Base-by-base conservation (phyloP, 176 grass and related monocot genomes). In the Aegilops umbellulata region DNA sequence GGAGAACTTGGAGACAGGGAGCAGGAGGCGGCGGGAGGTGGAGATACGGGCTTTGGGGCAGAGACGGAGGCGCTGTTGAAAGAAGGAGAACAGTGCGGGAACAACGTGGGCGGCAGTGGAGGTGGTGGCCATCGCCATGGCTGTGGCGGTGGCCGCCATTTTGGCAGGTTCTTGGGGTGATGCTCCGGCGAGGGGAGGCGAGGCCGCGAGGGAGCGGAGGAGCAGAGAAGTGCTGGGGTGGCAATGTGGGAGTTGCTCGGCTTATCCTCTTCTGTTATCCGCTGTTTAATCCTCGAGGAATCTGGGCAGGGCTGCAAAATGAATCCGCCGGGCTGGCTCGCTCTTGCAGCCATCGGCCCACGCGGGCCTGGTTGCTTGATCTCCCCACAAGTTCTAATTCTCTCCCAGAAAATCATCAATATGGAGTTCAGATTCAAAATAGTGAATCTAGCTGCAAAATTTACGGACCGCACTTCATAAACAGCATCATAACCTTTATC, bases 191-290 rank as follows among this genome's bases (percentile, higher is more conserved):
- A 74, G 84, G 69, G 60, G 63, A 74, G 8, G n/a, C 13, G 11
- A 29, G 51, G 69, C 20, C 25, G 6, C 15, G 44, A 53, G 77
- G 44, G 51, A 10, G 36, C 19, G 1, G 73, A 25, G 10, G 60
- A 62, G 64, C n/a, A 76, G 16, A 17, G 38, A 27, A 82, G 72
- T 53, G 79, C 38, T 58, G 30, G 39, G 35, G 44, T 6, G 14
- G 19, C 49, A 34, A 46, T 41, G 29, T 25, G 69, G 84, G 66
- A 73, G 32, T 24, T 79, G 84, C 61, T 80, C 79, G 64, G 89
- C 92, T 94, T 91, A 93, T 93, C 92, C 85, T 82, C 82, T 86
- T 88, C 78, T 68, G 66, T 87, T 87, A 90, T 90, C 89, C 31
- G 10, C 8, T 66, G 67, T 13, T 74, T 60, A 32, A 24, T 29